phyloP scores from a whole-genome alignment of 305 asterid genomes.

The Petunia hybrid region DNA sequence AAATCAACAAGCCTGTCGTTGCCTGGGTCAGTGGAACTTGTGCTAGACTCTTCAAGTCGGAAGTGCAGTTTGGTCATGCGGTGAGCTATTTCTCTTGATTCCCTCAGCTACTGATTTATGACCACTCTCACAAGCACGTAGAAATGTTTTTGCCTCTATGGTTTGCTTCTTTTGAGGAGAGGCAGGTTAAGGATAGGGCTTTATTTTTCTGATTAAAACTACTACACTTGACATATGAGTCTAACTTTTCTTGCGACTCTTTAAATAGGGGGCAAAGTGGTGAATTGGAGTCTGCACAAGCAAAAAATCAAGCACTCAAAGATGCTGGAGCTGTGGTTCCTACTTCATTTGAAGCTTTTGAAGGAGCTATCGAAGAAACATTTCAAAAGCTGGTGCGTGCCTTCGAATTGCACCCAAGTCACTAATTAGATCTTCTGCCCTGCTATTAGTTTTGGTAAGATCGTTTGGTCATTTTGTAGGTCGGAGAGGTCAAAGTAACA shows the following conservation, averaged over 20 bases:
- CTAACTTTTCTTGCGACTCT: conserved; percentile 26
- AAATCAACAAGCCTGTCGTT: conserved; percentile 85
- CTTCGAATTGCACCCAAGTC: background rate
- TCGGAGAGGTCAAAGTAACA: conserved; percentile 63
- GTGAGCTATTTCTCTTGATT: conserved; percentile 51
- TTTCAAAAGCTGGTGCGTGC: conserved; percentile 66
- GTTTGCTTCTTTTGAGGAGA: too few relatives aligned
- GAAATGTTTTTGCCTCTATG: too few relatives aligned
- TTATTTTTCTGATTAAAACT: too few relatives aligned
- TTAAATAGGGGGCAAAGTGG: conserved; percentile 85
- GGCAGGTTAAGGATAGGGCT: too few relatives aligned
- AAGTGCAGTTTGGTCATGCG: conserved; percentile 47
- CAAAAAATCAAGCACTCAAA: conserved; percentile 75
- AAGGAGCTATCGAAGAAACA: conserved; percentile 71
- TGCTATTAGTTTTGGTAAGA: conserved; percentile 16
- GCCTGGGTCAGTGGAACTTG: conserved; percentile 99
- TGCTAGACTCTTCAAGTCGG: conserved; percentile 84
- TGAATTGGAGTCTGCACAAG: conserved; percentile 97
- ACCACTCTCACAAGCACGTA: too few relatives aligned
- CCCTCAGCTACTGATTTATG: background rate
- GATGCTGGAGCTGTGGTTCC: conserved; percentile 55
- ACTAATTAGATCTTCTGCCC: background rate
- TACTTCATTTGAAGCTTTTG: conserved; percentile 83
- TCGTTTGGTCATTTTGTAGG: conserved; percentile 45
- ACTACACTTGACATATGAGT: conserved; percentile 16